These are phyloP conservation scores for Oryza australiensis DNA, from an alignment of 176 grass and related monocot genomes.

Conservation along the genomic window DNA sequence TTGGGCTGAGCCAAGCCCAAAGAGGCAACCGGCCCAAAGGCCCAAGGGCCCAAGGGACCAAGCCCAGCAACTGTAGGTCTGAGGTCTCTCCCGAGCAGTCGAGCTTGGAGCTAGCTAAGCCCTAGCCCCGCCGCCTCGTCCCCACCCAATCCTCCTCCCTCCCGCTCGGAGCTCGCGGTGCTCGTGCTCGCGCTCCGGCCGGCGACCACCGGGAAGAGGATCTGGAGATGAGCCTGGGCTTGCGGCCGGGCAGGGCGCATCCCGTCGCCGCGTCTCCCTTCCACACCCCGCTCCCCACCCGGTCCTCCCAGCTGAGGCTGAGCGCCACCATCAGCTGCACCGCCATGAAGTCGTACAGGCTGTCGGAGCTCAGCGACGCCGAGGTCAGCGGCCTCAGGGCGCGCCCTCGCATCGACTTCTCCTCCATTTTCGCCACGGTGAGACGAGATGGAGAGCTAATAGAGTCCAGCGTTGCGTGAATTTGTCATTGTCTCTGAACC, in stretches of 20 bases:
- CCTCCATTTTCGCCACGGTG: slow-evolving; percentile 87
- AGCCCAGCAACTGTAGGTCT: no score
- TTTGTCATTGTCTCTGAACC: neutral
- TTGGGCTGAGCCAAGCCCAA: no score
- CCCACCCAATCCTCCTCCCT: neutral
- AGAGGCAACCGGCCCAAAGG: no score
- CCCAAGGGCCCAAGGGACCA: neutral
- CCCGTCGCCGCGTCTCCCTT: neutral
- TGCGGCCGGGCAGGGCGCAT: neutral
- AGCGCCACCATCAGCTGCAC: slow-evolving; percentile 39
- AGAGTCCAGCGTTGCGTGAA: no score
- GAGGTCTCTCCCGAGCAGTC: no score
- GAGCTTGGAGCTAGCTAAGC: no score
- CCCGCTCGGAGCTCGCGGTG: neutral
- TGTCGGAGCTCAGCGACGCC: slow-evolving; percentile 67
- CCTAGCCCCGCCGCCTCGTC: neutral
- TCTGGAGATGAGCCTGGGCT: neutral
- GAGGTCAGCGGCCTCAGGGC: slow-evolving; percentile 77
- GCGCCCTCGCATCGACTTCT: slow-evolving; percentile 87
- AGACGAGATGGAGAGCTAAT: neutral
- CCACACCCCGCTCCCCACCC: neutral
- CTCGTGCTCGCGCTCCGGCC: neutral
- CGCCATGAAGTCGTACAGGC: slow-evolving; percentile 85
- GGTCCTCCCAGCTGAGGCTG: neutral
- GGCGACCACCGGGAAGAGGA: neutral